phyloP scores from a whole-genome alignment of 2,329 filamentous ascomycete genomes.

The Sporothrix dimorphospora region DNA sequence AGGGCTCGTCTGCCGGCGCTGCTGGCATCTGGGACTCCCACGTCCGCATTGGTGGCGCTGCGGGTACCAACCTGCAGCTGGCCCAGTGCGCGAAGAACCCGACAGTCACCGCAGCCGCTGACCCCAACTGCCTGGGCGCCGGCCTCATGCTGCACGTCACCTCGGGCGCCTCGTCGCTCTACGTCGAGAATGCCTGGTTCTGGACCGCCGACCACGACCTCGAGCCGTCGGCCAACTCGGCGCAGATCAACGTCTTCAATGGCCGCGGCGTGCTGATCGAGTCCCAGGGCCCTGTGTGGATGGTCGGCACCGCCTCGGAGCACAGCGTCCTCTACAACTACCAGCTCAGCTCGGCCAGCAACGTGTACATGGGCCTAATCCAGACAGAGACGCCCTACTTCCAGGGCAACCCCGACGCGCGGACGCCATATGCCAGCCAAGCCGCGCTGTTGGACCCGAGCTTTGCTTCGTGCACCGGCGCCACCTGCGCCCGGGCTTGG shows the following conservation, averaged over 20 bases:
- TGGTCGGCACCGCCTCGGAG: conserved; percentile 75
- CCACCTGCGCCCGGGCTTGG: conserved; percentile 71
- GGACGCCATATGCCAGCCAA: conserved; percentile 65
- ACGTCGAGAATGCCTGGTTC: conserved; percentile 88
- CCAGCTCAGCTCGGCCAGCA: conserved; percentile 74
- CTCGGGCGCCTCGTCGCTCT: conserved; percentile 61
- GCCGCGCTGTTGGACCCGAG: conserved; percentile 66
- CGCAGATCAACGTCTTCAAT: conserved; percentile 83
- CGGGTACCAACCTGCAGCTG: conserved; percentile 80
- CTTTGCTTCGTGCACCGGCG: conserved; percentile 62
- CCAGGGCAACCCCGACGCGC: conserved; percentile 78
- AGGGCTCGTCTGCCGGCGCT: conserved; percentile 65
- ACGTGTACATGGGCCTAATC: conserved; percentile 80
- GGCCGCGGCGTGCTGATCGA: conserved; percentile 83
- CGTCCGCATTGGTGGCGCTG: conserved; percentile 85
- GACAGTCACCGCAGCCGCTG: conserved; percentile 49
- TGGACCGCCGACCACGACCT: conserved; percentile 93
- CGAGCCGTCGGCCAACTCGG: conserved; percentile 68
- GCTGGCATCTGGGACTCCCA: conserved; percentile 95
- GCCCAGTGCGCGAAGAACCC: conserved; percentile 80
- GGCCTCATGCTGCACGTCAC: conserved; percentile 72
- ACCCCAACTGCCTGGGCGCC: conserved; percentile 71
- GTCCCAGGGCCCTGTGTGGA: conserved; percentile 73
- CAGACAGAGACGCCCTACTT: conserved; percentile 91
- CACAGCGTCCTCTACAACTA: conserved; percentile 78